Evolutionary conservation across 768 basidiomycete genomes (phyloP).

Genomic region (Scleroderma bovista): DNA sequence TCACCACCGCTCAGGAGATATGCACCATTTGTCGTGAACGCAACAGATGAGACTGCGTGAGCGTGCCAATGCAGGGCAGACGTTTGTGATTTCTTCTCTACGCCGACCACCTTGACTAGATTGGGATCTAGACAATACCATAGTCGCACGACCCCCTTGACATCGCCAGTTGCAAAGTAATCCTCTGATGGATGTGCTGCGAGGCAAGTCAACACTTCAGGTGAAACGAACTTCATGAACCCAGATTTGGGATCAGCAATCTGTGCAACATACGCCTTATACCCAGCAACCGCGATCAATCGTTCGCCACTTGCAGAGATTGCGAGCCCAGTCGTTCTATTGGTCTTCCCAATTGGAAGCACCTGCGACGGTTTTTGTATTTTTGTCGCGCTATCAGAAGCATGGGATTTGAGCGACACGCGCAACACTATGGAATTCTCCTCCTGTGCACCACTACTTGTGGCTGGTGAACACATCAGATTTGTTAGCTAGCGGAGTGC

Average conservation of each 20-base stretch:
- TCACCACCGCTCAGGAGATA: conserved; percentile 93
- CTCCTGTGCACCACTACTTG: conserved; percentile 27
- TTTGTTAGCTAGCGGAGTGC: background rate
- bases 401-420: conserved; percentile 48
- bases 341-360: conserved; percentile 60
- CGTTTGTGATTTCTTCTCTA: conserved; percentile 79
- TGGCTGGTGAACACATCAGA: conserved; percentile 4
- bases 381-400: conserved; percentile 36
- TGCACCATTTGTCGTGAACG: conserved; percentile 87
- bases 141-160: conserved; percentile 74
- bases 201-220: conserved; percentile 76
- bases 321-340: conserved; percentile 55
- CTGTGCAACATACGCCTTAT: conserved; percentile 71
- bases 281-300: conserved; percentile 69
- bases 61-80: conserved; percentile 95
- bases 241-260: conserved; percentile 53
- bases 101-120: conserved; percentile 45
- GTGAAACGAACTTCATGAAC: conserved; percentile 79
- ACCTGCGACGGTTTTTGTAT: conserved; percentile 45
- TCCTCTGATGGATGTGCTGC: conserved; percentile 87
- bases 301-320: conserved; percentile 74
- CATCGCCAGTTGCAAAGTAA: conserved; percentile 94
- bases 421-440: conserved; percentile 48
- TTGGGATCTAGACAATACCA: conserved; percentile 88
- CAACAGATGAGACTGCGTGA: conserved; percentile 81